Conservation (phyloP, 306 rosid genomes). For the Cercis canadensis region DNA sequence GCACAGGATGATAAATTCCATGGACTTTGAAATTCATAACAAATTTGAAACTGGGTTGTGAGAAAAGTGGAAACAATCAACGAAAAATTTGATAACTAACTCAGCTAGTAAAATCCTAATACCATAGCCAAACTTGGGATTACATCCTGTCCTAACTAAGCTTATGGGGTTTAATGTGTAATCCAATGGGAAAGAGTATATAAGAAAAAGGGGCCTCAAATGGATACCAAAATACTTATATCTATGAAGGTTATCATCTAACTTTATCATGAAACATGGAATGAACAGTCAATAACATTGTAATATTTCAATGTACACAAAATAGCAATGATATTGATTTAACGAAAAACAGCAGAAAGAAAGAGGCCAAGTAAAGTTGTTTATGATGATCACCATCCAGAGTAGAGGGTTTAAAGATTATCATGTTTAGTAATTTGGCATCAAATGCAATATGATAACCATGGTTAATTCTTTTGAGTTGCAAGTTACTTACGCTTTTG, state of each 20-base stretch:
- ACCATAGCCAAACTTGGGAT: background rate
- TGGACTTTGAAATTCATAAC: too few relatives aligned
- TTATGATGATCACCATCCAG: background rate
- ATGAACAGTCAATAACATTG: background rate
- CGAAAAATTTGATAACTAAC: constrained; percentile 10
- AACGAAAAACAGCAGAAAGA: constrained; percentile 3
- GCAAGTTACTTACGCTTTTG: constrained; percentile 83
- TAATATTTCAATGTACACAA: constrained; percentile 14
- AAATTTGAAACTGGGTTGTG: too few relatives aligned
- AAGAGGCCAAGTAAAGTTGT: background rate
- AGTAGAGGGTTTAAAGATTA: constrained; percentile 1
- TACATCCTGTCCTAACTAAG: too few relatives aligned
- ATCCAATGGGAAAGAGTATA: constrained; percentile 7
- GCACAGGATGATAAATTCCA: too few relatives aligned
- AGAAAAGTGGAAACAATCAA: too few relatives aligned
- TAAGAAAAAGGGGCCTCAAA: background rate
- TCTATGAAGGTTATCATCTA: too few relatives aligned
- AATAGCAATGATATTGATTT: constrained; percentile 6
- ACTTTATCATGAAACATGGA: constrained; percentile 13
- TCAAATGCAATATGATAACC: background rate
- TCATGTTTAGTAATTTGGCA: constrained; percentile 7
- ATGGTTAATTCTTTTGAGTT: constrained; percentile 16
- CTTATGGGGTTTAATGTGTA: background rate
- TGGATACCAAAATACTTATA: constrained; percentile 21
- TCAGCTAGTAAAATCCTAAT: background rate